Evolutionary conservation across 192 early-diverging fungal species (phyloP).

Genomic region (Dispira simplex): DNA sequence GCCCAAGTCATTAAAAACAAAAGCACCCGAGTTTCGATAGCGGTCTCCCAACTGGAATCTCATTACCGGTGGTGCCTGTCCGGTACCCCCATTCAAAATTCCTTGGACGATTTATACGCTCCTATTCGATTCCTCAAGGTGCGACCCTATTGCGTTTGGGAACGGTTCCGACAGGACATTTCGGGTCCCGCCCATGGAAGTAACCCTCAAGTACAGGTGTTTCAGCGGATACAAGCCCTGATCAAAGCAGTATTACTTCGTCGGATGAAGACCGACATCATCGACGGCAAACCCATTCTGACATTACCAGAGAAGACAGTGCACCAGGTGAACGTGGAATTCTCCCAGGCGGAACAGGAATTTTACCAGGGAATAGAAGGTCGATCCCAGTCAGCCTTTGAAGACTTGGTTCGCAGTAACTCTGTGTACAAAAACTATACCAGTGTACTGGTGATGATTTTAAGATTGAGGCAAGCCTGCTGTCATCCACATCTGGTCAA

Average conservation of each 20-base stretch:
- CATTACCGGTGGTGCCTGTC: conserved; percentile 48
- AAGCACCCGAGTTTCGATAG: conserved; percentile 22
- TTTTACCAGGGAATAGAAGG: conserved; percentile 40
- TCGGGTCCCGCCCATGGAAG: conserved; percentile 23
- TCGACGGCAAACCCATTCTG: conserved; percentile 49
- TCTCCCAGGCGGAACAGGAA: conserved; percentile 33
- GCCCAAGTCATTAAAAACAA: conserved; percentile 50
- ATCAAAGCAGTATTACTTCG: conserved; percentile 43
- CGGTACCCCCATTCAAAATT: conserved; percentile 53
- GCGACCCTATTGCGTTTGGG: conserved; percentile 31
- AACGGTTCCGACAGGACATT: conserved; percentile 31
- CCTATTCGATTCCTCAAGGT: conserved; percentile 51
- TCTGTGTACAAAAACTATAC: conserved; percentile 20
- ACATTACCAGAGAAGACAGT: conserved; percentile 37
- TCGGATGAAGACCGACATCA: conserved; percentile 43
- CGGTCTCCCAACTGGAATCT: conserved; percentile 27
- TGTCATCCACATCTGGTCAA: conserved; percentile 22
- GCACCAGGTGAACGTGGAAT: conserved; percentile 22
- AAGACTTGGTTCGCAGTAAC: conserved; percentile 13
- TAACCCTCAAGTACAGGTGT: conserved; percentile 16
- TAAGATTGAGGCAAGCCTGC: conserved; percentile 23
- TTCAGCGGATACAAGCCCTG: conserved; percentile 40
- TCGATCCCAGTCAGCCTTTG: conserved; percentile 17
- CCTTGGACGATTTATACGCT: conserved; percentile 52
- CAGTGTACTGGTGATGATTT: conserved; percentile 22